phyloP scores from a whole-genome alignment of 2,329 filamentous ascomycete species.

The Diplodia intermedia region DNA sequence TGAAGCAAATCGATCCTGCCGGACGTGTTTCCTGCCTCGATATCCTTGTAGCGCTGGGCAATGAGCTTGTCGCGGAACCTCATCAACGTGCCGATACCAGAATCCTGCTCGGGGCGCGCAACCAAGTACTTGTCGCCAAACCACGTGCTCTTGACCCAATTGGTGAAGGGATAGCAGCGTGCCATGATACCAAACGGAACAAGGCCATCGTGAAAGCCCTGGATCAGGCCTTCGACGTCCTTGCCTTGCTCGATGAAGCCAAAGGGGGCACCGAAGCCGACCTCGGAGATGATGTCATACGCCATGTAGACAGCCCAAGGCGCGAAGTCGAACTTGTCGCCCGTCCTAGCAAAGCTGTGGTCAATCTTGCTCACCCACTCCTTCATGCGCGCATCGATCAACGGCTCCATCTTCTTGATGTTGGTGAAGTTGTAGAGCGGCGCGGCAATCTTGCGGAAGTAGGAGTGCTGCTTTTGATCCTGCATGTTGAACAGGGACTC shows the following conservation, averaged over 20 bases:
- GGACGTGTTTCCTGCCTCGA: conserved; percentile 54
- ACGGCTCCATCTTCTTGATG: conserved; percentile 65
- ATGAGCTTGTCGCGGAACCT: conserved; percentile 64
- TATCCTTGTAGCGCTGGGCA: conserved; percentile 55
- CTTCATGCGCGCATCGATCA: conserved; percentile 60
- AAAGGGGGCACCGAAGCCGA: conserved; percentile 63
- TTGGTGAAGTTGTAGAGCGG: conserved; percentile 63
- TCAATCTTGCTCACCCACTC: conserved; percentile 61
- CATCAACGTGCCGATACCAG: conserved; percentile 64
- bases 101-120: conserved; percentile 60
- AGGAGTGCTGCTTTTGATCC: conserved; percentile 58
- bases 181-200: conserved; percentile 60
- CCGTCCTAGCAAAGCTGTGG: conserved; percentile 54
- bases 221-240: conserved; percentile 62
- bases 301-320: conserved; percentile 64
- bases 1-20: conserved; percentile 62
- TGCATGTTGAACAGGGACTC: conserved; percentile 66
- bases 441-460: conserved; percentile 62
- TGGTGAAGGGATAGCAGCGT: conserved; percentile 61
- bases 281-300: conserved; percentile 64
- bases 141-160: conserved; percentile 62
- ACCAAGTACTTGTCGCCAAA: conserved; percentile 60
- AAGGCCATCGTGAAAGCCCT: conserved; percentile 62
- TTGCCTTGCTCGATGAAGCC: conserved; percentile 62
- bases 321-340: conserved; percentile 60